Evolutionary conservation across 331 rosid genomes (phyloP), one percentile per base, ranked within the genome.

Genomic region (Quercus phellos): DNA sequence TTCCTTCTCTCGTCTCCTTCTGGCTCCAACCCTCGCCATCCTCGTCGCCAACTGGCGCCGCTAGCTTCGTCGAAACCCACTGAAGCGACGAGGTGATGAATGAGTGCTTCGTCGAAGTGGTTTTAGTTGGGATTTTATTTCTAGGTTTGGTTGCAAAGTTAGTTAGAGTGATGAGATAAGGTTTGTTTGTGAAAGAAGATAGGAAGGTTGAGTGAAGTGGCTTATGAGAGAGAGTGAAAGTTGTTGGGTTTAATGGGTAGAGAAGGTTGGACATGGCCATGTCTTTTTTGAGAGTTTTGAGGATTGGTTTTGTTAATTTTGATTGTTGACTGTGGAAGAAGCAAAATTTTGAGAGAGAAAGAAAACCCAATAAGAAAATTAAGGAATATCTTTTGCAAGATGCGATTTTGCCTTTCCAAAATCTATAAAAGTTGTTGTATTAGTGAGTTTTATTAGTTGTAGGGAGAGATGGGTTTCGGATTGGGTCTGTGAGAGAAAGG

Each of bases 211-310:
- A 78, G 30, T 77, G 86, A 60, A 74, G 87, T 72, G 88, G 84
- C 56, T 79, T 86, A 42, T n/a, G 87, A 43, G 90, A 83, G 83
- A 83, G 66, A 75, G 4, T 51, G 12, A 73, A 68, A 22, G 87
- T 55, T 1, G 77, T 61, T 7, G 71, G 24, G 14, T 18, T 66
- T 3, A 71, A 29, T 11, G 89, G 81, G 46, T 82, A 85, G 35
- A 86, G 82, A 56, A 82, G 64, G 81, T 82, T 82, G 54, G 85
- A 89, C 51, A 61, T 78, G 35, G 87, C 79, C 96, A 89, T 81
- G 42, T 46, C 16, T 46, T n/a, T 70, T 51, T 11, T 4, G 58
- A 69, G 27, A 76, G n/a, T 32, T 38, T 51, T 60, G 50, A 17
- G 78, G 9, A 51, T 78, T 18, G 76, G 46, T 68, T 55, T 71